Conservation (phyloP, 208 protist species). For the Wallacemonas sp. region DNA sequence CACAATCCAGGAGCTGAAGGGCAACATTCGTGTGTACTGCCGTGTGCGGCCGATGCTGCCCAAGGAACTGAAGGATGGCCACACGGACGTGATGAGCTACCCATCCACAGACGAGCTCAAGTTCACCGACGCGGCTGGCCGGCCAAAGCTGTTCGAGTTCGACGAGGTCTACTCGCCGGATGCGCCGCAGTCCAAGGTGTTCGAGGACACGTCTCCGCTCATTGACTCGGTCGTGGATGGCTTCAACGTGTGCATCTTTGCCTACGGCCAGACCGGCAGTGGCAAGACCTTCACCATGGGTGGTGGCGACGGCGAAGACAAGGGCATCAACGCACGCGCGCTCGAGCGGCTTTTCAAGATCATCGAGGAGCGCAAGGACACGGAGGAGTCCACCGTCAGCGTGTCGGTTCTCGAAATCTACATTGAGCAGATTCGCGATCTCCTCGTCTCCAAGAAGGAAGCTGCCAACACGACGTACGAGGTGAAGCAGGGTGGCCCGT, state of each 20-base stretch:
- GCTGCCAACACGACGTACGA: conserved; percentile 66
- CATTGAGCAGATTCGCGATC: conserved; percentile 86
- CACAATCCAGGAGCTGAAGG: conserved; percentile 92
- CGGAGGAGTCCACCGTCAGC: conserved; percentile 77
- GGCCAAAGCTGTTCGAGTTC: conserved; percentile 91
- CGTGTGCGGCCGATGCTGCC: conserved; percentile 89
- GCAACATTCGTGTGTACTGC: conserved; percentile 95
- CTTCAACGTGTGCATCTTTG: conserved; percentile 95
- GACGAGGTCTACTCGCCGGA: conserved; percentile 88
- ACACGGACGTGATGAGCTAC: conserved; percentile 82
- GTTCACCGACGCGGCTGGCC: conserved; percentile 69
- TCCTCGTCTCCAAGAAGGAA: conserved; percentile 72
- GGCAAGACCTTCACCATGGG: conserved; percentile 93
- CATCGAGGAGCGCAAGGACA: conserved; percentile 87
- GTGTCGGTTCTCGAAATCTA: conserved; percentile 93
- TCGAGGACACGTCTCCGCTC: conserved; percentile 91
- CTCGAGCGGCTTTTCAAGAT: conserved; percentile 88
- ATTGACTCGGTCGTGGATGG: conserved; percentile 94
- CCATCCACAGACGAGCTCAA: conserved; percentile 79
- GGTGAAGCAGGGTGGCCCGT: conserved; percentile 88
- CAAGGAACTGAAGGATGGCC: conserved; percentile 72
- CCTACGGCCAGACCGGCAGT: conserved; percentile 93
- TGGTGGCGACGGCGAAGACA: conserved; percentile 66
- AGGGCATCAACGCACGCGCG: conserved; percentile 90
- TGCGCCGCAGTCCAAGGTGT: conserved; percentile 81